Evolutionary conservation across 2,329 filamentous ascomycete genomes (phyloP), one percentile per base, ranked within the genome.

Genomic region (Juglanconis sp.): DNA sequence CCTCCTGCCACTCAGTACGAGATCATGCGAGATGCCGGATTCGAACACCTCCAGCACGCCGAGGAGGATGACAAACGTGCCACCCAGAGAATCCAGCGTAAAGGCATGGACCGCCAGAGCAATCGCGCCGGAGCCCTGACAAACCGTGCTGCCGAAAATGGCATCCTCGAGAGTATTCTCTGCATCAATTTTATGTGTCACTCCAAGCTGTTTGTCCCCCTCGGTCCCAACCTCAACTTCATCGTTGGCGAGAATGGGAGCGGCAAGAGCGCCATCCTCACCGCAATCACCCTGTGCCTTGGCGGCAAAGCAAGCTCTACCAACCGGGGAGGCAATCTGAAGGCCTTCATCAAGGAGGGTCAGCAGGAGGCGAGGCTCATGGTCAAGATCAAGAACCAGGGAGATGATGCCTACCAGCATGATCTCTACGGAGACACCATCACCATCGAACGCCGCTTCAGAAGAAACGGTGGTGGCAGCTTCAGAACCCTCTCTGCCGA

Each of bases 181-280:
- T 96, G 92, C 72, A 84, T 87, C 67, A 97, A 97, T 72, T 98
- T 98, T 75, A 98, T 98, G 95, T 98, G 94, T 69, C 95, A 99
- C 72, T 81, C 87, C 49, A 87, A 88, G 58, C 82, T 98, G 17
- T 86, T 89, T 48, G 90, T 96, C 62, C 84, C 89, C 59, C 81
- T 99, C n/a, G 95, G 95, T 0, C 95, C 95, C 0, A 79, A 97
- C 42, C 96, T 99, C 73, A 99, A 99, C 74, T 99, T 99, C 75
- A 93, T 99, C 63, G 93, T 97, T 58, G 95, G 95, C 15, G 92
- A 96, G 73, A 99, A 99, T 71, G 95, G 95, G 36, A 98, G 94
- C 71, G 95, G 95, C 40, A 99, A 99, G 78, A 99, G 95, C 72
- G 95, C 95, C 3, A 89, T 98, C 13, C 78, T 99, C 34, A 98